These are phyloP conservation scores for Alternaria incomplexa DNA, from an alignment of 2,329 filamentous ascomycete species.

Conservation along the genomic window DNA sequence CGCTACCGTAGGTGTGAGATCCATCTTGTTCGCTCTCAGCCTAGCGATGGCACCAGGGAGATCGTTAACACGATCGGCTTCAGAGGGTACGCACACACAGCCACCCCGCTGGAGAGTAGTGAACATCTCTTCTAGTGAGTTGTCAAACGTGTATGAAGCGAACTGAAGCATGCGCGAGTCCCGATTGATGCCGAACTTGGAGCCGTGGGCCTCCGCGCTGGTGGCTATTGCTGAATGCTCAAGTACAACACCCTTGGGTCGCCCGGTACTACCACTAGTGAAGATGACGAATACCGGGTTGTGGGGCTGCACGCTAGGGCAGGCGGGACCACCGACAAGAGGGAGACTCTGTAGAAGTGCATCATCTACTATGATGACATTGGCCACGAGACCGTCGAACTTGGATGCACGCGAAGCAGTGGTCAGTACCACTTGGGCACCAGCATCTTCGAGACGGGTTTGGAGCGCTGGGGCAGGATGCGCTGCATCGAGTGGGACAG, in stretches of 20 bases:
- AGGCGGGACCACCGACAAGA: slow-evolving; percentile 15
- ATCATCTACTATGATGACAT: slow-evolving; percentile 43
- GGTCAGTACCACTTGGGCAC: slow-evolving; percentile 50
- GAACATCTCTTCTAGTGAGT: slow-evolving; percentile 62
- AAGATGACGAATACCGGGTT: slow-evolving; percentile 44
- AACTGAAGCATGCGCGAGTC: slow-evolving; percentile 47
- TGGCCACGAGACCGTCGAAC: slow-evolving; percentile 51
- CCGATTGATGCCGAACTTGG: slow-evolving; percentile 31
- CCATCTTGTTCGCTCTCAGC: slow-evolving; percentile 41
- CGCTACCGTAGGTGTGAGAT: slow-evolving; percentile 67
- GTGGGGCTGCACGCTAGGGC: slow-evolving; percentile 27
- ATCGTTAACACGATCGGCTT: slow-evolving; percentile 61
- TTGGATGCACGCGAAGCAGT: slow-evolving; percentile 46
- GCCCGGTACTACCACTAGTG: slow-evolving; percentile 41
- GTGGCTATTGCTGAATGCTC: slow-evolving; percentile 42
- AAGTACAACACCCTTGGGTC: slow-evolving; percentile 43
- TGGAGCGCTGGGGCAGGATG: slow-evolving; percentile 46
- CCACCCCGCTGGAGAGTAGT: slow-evolving; percentile 60
- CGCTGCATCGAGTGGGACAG: slow-evolving; percentile 45
- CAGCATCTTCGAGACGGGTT: slow-evolving; percentile 48
- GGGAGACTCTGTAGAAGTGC: slow-evolving; percentile 45
- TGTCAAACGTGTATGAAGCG: slow-evolving; percentile 61
- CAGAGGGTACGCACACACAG: slow-evolving; percentile 62
- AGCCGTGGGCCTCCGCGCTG: slow-evolving; percentile 39
- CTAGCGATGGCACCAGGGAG: slow-evolving; percentile 51